A percentile compares a stretch with the other conserved stretches of the same genome.
Evolutionary conservation across 768 basidiomycete species (phyloP).

Genomic region (Leccinum variicolor): DNA sequence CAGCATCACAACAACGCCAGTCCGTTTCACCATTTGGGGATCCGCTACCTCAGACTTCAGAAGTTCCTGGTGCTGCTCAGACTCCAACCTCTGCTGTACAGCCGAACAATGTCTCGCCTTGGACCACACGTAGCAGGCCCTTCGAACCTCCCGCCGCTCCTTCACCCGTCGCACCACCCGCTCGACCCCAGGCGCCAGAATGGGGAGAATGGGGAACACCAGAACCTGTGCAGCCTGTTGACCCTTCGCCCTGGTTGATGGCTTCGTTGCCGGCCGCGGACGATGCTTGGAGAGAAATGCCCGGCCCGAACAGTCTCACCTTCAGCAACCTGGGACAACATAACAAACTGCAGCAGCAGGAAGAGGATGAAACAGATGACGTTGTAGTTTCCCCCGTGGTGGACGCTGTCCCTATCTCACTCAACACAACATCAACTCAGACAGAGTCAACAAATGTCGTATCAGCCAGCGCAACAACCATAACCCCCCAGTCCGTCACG

Average conservation of each 20-base stretch:
- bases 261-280: slow-evolving; percentile 45
- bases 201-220: slow-evolving; percentile 43
- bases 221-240: slow-evolving; percentile 23
- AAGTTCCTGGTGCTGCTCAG: slow-evolving; percentile 18
- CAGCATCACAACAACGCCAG: slow-evolving; percentile 17
- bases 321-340: slow-evolving; percentile 58
- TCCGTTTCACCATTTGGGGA: slow-evolving; percentile 24
- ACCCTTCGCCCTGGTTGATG: slow-evolving; percentile 56
- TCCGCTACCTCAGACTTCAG: slow-evolving; percentile 14
- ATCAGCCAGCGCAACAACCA: background rate
- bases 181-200: slow-evolving; percentile 29
- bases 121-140: slow-evolving; percentile 18
- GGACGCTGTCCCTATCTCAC: slow-evolving; percentile 12
- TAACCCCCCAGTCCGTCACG: slow-evolving; percentile 6
- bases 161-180: slow-evolving; percentile 22
- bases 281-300: slow-evolving; percentile 44
- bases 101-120: slow-evolving; percentile 20
- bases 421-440: slow-evolving; percentile 13
- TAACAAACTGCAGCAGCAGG: slow-evolving; percentile 47
- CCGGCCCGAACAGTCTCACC: slow-evolving; percentile 50
- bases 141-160: slow-evolving; percentile 17
- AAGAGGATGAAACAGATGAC: slow-evolving; percentile 22
- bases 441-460: slow-evolving; percentile 11
- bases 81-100: slow-evolving; percentile 22
- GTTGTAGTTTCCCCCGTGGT: slow-evolving; percentile 18